phyloP scores from a whole-genome alignment of 2,329 filamentous ascomycete species.

The Monilinia polystroma region DNA sequence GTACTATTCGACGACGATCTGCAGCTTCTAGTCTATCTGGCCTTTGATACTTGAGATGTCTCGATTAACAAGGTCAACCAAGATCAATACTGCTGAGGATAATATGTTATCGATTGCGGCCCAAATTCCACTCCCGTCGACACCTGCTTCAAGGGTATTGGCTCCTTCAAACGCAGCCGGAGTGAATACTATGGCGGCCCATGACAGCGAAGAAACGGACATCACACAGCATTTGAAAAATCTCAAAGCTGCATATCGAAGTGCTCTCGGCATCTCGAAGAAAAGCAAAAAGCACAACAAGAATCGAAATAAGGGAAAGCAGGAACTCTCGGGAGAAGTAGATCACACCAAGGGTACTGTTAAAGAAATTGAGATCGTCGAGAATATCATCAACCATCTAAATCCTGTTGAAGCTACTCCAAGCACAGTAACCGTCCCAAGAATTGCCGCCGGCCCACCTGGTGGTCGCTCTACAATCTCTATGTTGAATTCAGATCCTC shows the following conservation, averaged over 20 bases:
- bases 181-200: slow-evolving; percentile 29
- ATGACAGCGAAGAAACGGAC: slow-evolving; percentile 29
- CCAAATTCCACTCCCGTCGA: slow-evolving; percentile 30
- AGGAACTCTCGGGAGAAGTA: slow-evolving; percentile 22
- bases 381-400: slow-evolving; percentile 18
- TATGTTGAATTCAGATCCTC: slow-evolving; percentile 4
- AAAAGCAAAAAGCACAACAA: slow-evolving; percentile 33
- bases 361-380: slow-evolving; percentile 18
- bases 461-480: neutral
- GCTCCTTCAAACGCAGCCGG: slow-evolving; percentile 28
- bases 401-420: slow-evolving; percentile 10
- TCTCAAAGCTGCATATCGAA: slow-evolving; percentile 40
- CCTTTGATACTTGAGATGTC: slow-evolving; percentile 32
- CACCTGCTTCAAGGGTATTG: slow-evolving; percentile 24
- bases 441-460: slow-evolving; percentile 8
- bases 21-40: slow-evolving; percentile 9
- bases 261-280: slow-evolving; percentile 36
- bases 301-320: slow-evolving; percentile 34
- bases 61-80: slow-evolving; percentile 38
- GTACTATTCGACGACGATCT: slow-evolving; percentile 20
- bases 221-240: slow-evolving; percentile 36
- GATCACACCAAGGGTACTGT: slow-evolving; percentile 17
- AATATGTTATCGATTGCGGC: slow-evolving; percentile 31
- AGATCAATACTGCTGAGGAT: slow-evolving; percentile 38
- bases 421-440: slow-evolving; percentile 1